Percentiles rank a stretch among this genome's conserved stretches.
Evolutionary conservation across 345 rosid species (phyloP).

Genomic region (Angophora floribunda): DNA sequence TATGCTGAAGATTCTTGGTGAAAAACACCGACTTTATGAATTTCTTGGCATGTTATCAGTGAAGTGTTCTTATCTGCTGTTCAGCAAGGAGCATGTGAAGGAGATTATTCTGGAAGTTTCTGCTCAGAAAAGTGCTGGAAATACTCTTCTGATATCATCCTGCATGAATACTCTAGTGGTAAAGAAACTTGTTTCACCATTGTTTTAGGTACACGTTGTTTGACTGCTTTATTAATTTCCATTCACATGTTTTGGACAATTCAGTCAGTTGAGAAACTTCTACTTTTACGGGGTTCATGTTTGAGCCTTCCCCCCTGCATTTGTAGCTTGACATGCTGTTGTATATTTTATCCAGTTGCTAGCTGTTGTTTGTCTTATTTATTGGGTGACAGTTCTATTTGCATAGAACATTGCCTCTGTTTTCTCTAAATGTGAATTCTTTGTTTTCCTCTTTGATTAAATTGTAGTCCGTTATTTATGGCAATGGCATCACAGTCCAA

Average conservation of each 20-base stretch:
- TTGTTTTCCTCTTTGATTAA: background rate
- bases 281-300: background rate
- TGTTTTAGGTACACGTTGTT: background rate
- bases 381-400: background rate
- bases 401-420: background rate
- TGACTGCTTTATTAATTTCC: background rate
- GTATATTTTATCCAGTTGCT: background rate
- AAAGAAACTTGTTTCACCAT: slow-evolving; percentile 1
- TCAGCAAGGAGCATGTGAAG: slow-evolving; percentile 86
- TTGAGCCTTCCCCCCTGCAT: background rate
- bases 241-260: background rate
- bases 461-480: background rate
- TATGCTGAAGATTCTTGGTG: slow-evolving; percentile 83
- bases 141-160: slow-evolving; percentile 33
- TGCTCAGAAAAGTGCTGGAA: slow-evolving; percentile 54
- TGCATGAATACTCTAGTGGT: slow-evolving; percentile 97
- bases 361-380: background rate
- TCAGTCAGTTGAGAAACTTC: background rate
- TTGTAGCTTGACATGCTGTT: background rate
- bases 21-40: slow-evolving; percentile 77
- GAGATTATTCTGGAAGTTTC: slow-evolving; percentile 61
- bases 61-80: slow-evolving; percentile 82
- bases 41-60: slow-evolving; percentile 69
- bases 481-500: background rate
- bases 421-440: background rate